Evolutionary conservation across 306 rosid species (phyloP).

Genomic region (Herpetospermum pedunculosum): DNA sequence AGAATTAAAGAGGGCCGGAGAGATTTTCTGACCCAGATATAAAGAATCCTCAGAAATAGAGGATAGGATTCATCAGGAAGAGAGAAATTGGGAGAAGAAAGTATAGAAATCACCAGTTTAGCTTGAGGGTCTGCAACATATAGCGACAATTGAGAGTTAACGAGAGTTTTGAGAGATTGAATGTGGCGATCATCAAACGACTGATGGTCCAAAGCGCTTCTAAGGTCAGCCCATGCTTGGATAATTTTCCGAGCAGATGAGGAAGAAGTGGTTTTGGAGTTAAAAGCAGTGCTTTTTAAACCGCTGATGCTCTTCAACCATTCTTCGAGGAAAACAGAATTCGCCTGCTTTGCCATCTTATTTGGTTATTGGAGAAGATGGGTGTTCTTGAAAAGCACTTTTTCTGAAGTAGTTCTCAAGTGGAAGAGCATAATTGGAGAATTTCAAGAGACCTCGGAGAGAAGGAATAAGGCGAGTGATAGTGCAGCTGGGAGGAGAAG

Average conservation of each 20-base stretch:
- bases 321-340: constrained; percentile 49
- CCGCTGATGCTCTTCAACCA: constrained; percentile 49
- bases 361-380: too few relatives aligned
- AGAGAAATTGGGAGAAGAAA: constrained; percentile 30
- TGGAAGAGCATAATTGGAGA: too few relatives aligned
- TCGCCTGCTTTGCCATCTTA: constrained; percentile 39
- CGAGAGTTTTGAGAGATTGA: constrained; percentile 52
- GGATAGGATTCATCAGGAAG: constrained; percentile 43
- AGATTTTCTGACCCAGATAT: constrained; percentile 69
- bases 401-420: too few relatives aligned
- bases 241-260: constrained; percentile 64
- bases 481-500: too few relatives aligned
- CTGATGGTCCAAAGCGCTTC: constrained; percentile 36
- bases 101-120: constrained; percentile 47
- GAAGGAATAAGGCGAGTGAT: too few relatives aligned
- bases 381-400: too few relatives aligned
- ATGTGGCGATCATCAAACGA: constrained; percentile 34
- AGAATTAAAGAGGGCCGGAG: constrained; percentile 36
- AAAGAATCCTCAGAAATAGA: constrained; percentile 48
- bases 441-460: too few relatives aligned
- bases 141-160: constrained; percentile 51
- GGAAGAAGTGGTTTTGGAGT: constrained; percentile 17
- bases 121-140: constrained; percentile 87
- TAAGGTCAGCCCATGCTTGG: constrained; percentile 71
- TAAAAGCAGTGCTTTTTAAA: constrained; percentile 12